Base-by-base conservation (phyloP, 108 stramenopile genomes). In the Nannochloropsis oceanica region DNA sequence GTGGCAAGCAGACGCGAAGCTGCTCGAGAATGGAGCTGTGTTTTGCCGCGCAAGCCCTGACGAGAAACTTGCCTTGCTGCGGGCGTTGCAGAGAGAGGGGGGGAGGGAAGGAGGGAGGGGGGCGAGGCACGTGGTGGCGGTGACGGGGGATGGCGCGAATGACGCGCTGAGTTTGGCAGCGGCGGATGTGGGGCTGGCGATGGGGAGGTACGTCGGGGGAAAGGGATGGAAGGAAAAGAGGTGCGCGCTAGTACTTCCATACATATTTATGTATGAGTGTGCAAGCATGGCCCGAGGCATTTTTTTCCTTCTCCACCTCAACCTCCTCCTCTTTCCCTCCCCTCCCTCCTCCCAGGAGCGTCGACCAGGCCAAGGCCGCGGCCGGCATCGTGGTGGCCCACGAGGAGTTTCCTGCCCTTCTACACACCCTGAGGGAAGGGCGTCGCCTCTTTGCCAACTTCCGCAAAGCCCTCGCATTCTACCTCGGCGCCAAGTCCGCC, bases 91-190 rank as follows among this genome's bases (percentile, higher is more conserved):
- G 46, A 50, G 14, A 14, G 46, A 50, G 46, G 46, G 46, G 14
- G 46, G 46, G 46, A 50, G 46, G 46, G 46, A 50, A 14, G 46
- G 46, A 50, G 46, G 46, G 46, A 50, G 46, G 46, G 46, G 14
- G 46, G 46, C 13, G 81, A 94, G 94, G 25, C 92, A 97, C 85
- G 92, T 97, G 80, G 92, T 94, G 34, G 93, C 94, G 87, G 96
- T 99, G 95, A 99, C 99, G 82, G 99, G 99, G 80, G 99, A 99
- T 91, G 99, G 99, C 86, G 98, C 98, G 73, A 99, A 99, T 85
- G 98, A 99, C 87, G 94, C 97, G 43, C 97, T 97, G 44, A 96
- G 97, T 12, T 92, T 99, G 20, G 97, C 97, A 92, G 92, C 93
- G 86, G 98, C 97, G 22, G 95, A 97, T 89, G 95, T 99, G 92